Conservation (phyloP, 176 grass and related monocot species). For the Carex scoparia region DNA sequence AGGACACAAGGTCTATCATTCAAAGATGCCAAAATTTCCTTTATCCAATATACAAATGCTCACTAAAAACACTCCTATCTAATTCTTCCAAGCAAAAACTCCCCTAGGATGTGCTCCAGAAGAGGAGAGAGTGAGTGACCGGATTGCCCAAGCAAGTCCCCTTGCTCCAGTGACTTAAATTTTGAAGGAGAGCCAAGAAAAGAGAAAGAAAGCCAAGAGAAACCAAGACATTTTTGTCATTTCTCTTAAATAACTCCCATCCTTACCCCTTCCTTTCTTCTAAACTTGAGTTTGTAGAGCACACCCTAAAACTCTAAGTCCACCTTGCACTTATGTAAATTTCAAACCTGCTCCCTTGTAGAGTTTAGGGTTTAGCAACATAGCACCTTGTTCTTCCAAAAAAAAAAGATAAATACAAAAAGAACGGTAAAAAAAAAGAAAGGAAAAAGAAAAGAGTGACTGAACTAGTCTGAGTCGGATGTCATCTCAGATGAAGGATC, state of each 20-base stretch:
- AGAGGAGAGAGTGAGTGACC: too few species aligned
- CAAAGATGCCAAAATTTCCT: neutral
- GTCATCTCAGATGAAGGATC: conserved; percentile 25
- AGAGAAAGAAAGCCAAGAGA: too few species aligned
- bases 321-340: neutral
- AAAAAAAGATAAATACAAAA: neutral
- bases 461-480: conserved; percentile 69
- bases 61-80: neutral
- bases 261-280: too few species aligned
- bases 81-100: neutral
- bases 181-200: too few species aligned
- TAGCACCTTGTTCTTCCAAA: neutral
- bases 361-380: neutral
- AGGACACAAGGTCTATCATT: neutral
- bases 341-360: neutral
- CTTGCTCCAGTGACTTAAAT: too few species aligned
- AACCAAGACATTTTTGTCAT: too few species aligned
- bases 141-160: too few species aligned
- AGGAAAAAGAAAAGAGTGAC: neutral
- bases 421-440: neutral
- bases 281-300: too few species aligned
- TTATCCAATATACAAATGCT: neutral
- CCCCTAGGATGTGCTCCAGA: too few species aligned
- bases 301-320: neutral
- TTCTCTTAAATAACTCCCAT: too few species aligned